Evolutionary conservation across 2,329 filamentous ascomycete genomes (phyloP).

Genomic region (Fusarium begoniae): DNA sequence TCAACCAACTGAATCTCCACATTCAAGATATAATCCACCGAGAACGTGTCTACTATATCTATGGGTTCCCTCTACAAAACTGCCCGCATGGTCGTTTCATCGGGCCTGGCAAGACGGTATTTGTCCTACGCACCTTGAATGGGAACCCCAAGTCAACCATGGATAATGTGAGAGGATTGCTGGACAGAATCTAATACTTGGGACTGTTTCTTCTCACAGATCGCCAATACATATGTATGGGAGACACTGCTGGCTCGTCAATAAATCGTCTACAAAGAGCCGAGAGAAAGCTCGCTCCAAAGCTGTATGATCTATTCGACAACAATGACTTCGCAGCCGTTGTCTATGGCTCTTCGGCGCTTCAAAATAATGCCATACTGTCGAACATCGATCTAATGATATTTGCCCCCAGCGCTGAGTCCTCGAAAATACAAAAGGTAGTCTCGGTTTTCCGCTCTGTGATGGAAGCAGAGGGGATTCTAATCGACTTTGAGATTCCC

Average conservation of each 20-base stretch:
- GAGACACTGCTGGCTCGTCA: background rate
- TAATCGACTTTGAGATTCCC: background rate
- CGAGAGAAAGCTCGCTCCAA: background rate
- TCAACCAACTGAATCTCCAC: background rate
- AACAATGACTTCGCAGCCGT: background rate
- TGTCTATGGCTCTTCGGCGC: background rate
- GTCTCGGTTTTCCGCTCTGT: background rate
- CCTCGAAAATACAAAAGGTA: background rate
- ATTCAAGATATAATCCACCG: background rate
- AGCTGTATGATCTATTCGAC: background rate
- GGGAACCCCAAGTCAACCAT: background rate
- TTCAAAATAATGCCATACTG: background rate
- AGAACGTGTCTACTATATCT: background rate
- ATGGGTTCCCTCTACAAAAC: background rate
- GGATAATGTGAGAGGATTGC: background rate
- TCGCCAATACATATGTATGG: background rate
- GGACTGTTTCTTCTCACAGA: background rate
- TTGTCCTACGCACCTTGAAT: background rate
- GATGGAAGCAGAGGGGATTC: background rate
- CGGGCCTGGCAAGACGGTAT: background rate
- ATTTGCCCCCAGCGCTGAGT: background rate
- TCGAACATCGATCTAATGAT: background rate
- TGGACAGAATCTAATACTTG: background rate
- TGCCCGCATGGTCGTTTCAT: background rate
- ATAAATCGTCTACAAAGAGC: background rate